Conservation (phyloP, 2,329 filamentous ascomycete genomes). For the Verticillium isaacii region DNA sequence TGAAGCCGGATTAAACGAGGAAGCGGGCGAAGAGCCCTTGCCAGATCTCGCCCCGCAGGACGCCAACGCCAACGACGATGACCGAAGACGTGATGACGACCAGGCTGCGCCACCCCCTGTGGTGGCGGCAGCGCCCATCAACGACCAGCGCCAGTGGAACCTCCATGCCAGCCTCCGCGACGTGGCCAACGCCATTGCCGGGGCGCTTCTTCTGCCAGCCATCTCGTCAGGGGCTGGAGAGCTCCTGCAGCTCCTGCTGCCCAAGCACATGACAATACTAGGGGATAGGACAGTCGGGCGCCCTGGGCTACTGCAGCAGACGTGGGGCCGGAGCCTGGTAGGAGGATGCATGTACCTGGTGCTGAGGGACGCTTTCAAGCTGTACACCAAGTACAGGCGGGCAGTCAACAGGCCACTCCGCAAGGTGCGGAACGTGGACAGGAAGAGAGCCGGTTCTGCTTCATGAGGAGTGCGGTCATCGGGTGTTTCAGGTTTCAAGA, state of each 20-base stretch:
- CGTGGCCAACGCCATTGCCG: slow-evolving; percentile 45
- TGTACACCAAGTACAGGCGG: slow-evolving; percentile 61
- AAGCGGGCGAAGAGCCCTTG: background rate
- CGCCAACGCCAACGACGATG: background rate
- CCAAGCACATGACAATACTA: slow-evolving; percentile 57
- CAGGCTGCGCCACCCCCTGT: slow-evolving; percentile 12
- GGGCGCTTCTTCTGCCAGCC: slow-evolving; percentile 69
- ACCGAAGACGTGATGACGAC: slow-evolving; percentile 18
- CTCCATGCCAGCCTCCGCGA: slow-evolving; percentile 32
- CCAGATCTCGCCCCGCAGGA: background rate
- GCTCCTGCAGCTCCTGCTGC: slow-evolving; percentile 63
- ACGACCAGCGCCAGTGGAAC: slow-evolving; percentile 15
- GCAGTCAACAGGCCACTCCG: slow-evolving; percentile 52
- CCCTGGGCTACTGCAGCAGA: slow-evolving; percentile 69
- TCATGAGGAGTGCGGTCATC: background rate
- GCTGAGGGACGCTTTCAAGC: slow-evolving; percentile 61
- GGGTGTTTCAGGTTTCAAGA: background rate
- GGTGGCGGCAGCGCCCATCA: slow-evolving; percentile 10
- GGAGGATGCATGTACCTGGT: slow-evolving; percentile 88
- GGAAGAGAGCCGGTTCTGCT: slow-evolving; percentile 10
- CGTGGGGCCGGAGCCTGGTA: slow-evolving; percentile 84
- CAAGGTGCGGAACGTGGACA: slow-evolving; percentile 47
- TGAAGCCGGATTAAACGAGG: slow-evolving; percentile 13
- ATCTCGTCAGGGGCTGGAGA: slow-evolving; percentile 78
- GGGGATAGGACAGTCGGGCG: slow-evolving; percentile 25